Conservation (phyloP, 2,329 filamentous ascomycete species). For the Neonectria coccinea region DNA sequence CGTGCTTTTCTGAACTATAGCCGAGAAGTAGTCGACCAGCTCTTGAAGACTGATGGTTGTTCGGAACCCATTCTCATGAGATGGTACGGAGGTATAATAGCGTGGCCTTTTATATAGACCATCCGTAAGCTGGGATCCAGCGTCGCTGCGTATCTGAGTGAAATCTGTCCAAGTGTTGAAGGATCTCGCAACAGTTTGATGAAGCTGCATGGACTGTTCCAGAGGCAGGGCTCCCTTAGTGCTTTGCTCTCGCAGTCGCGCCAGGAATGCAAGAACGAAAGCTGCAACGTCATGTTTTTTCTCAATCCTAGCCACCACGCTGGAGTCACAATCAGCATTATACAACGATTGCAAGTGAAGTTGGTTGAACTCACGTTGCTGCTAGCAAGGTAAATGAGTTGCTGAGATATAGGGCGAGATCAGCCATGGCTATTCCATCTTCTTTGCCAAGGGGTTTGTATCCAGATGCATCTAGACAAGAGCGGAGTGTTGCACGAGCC, state of each 20-base stretch:
- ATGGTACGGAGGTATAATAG: too few relatives aligned
- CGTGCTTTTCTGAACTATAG: slow-evolving; percentile 27
- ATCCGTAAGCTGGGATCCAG: not conserved
- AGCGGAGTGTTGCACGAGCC: slow-evolving; percentile 21
- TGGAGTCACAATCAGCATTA: slow-evolving; percentile 15
- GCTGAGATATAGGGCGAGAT: slow-evolving; percentile 31
- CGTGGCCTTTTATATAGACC: not conserved
- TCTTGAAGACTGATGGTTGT: slow-evolving; percentile 9
- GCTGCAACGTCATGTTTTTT: not conserved
- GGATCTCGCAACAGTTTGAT: slow-evolving; percentile 13
- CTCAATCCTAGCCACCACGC: slow-evolving; percentile 23
- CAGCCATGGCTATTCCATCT: slow-evolving; percentile 32
- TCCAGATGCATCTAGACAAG: slow-evolving; percentile 1
- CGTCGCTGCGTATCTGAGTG: not conserved
- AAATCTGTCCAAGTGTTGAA: slow-evolving; percentile 26
- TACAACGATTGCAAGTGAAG: not conserved
- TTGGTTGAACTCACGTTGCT: slow-evolving; percentile 15
- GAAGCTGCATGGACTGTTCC: slow-evolving; percentile 10
- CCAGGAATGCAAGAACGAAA: slow-evolving; percentile 29
- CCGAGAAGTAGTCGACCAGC: slow-evolving; percentile 26
- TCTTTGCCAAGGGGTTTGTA: not conserved
- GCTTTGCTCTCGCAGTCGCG: slow-evolving; percentile 8
- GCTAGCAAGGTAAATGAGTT: slow-evolving; percentile 23
- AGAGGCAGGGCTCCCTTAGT: slow-evolving; percentile 1
- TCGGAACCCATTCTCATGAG: not conserved